These are phyloP conservation scores for Circinella minor DNA, from an alignment of 371 early-diverging fungal species.

Conservation along the genomic window DNA sequence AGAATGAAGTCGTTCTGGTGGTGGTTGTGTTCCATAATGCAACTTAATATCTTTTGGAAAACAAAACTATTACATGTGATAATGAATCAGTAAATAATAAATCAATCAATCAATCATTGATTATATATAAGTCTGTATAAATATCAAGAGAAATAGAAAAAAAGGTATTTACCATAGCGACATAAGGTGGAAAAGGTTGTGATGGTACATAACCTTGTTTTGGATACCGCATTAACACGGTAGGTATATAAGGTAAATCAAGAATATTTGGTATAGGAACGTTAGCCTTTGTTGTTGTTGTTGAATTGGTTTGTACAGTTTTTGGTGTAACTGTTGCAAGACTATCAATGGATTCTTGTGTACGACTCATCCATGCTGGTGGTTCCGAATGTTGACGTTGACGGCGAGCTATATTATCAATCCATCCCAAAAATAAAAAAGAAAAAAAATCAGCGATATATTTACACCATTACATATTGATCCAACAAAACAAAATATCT, in stretches of 20 bases:
- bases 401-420: background rate
- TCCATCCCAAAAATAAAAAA: background rate
- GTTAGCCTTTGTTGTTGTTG: background rate
- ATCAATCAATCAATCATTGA: too few species aligned
- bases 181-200: slow-evolving; percentile 63
- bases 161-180: slow-evolving; percentile 62
- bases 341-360: background rate
- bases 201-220: slow-evolving; percentile 31
- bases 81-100: too few species aligned
- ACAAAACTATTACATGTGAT: slow-evolving; percentile 63
- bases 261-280: slow-evolving; percentile 35
- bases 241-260: slow-evolving; percentile 46
- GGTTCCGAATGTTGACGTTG: slow-evolving; percentile 20
- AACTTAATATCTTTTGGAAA: slow-evolving; percentile 76
- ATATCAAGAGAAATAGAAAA: too few species aligned
- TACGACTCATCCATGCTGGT: slow-evolving; percentile 10
- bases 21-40: slow-evolving; percentile 54
- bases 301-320: background rate
- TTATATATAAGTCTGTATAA: background rate
- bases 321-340: slow-evolving; percentile 5
- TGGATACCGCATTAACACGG: slow-evolving; percentile 46
- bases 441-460: background rate
- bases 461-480: background rate
- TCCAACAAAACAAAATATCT: too few species aligned
- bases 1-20: slow-evolving; percentile 72